Evolutionary conservation across 163 green algal genomes (phyloP).

Genomic region (Picocystis sp.): DNA sequence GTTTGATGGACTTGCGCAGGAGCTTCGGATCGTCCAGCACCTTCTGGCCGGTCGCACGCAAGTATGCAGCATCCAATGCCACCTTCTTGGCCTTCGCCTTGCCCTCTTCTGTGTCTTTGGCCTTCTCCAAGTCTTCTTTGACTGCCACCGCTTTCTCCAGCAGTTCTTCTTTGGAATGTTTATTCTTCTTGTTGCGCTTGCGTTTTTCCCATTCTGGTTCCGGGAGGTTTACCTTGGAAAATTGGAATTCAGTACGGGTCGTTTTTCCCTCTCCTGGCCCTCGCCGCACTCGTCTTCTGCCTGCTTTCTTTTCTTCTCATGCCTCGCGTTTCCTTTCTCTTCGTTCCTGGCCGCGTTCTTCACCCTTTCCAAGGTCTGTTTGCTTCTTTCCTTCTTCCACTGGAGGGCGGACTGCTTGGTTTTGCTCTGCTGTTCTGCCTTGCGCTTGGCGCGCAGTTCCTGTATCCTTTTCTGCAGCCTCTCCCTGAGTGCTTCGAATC

Average conservation of each 20-base stretch:
- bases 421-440: too few relatives aligned
- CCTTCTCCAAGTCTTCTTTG: slow-evolving; percentile 14
- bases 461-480: not conserved
- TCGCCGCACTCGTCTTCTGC: not conserved
- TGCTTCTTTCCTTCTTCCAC: too few relatives aligned
- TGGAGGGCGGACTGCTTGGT: too few relatives aligned
- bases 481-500: not conserved
- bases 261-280: not conserved
- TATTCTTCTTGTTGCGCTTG: slow-evolving; percentile 21
- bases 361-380: too few relatives aligned
- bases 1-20: slow-evolving; percentile 47
- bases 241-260: not conserved
- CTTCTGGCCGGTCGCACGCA: slow-evolving; percentile 51
- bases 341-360: not conserved
- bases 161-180: slow-evolving; percentile 32
- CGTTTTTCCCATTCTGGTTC: not conserved
- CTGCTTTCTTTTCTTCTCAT: not conserved
- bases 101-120: slow-evolving; percentile 19
- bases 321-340: not conserved
- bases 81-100: slow-evolving; percentile 17
- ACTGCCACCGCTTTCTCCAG: slow-evolving; percentile 35
- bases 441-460: too few relatives aligned
- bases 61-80: slow-evolving; percentile 49
- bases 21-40: slow-evolving; percentile 79
- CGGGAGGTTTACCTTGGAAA: not conserved